phyloP scores from a whole-genome alignment of 345 rosid species.

The Trapa bicornis region DNA sequence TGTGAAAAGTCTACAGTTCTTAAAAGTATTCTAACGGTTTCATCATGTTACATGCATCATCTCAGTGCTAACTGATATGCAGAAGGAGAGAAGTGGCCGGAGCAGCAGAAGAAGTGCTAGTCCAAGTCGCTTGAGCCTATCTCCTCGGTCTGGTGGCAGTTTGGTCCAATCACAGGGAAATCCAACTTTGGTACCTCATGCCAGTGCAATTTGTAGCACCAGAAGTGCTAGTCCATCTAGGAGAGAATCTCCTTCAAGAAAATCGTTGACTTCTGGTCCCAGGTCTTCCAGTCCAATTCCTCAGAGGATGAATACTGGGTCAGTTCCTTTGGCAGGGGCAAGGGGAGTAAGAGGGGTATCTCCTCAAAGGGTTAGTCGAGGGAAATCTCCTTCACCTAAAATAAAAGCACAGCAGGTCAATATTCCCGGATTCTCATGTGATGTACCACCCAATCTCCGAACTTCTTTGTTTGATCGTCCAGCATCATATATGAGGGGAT shows the following conservation, averaged over 20 bases:
- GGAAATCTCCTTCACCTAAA: conserved; percentile 88
- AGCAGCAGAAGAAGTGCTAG: conserved; percentile 95
- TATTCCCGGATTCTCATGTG: conserved; percentile 88
- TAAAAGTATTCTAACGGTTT: neutral
- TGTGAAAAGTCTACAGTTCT: neutral
- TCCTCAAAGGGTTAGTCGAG: conserved; percentile 54
- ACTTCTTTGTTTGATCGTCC: conserved; percentile 94
- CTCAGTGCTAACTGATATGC: conserved; percentile 13
- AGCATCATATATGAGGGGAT: conserved; percentile 85
- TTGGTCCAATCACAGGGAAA: conserved; percentile 68
- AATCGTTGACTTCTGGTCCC: conserved; percentile 43
- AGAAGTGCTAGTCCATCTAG: conserved; percentile 30
- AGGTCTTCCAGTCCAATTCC: conserved; percentile 77
- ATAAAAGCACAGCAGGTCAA: conserved; percentile 84
- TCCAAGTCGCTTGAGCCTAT: conserved; percentile 87
- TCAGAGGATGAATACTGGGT: conserved; percentile 60
- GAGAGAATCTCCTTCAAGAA: conserved; percentile 25
- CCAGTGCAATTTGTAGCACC: conserved; percentile 50
- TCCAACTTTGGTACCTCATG: conserved; percentile 61
- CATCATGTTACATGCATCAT: neutral
- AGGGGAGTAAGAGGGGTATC: conserved; percentile 67
- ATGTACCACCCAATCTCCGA: conserved; percentile 95
- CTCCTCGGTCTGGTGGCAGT: conserved; percentile 59
- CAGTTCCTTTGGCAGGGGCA: conserved; percentile 25
- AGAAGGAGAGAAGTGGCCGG: conserved; percentile 89